Percentiles rank a stretch among this genome's conserved stretches.
These are phyloP conservation scores for Aspergillus candidus DNA, from an alignment of 2,329 filamentous ascomycete species.

Conservation along the genomic window DNA sequence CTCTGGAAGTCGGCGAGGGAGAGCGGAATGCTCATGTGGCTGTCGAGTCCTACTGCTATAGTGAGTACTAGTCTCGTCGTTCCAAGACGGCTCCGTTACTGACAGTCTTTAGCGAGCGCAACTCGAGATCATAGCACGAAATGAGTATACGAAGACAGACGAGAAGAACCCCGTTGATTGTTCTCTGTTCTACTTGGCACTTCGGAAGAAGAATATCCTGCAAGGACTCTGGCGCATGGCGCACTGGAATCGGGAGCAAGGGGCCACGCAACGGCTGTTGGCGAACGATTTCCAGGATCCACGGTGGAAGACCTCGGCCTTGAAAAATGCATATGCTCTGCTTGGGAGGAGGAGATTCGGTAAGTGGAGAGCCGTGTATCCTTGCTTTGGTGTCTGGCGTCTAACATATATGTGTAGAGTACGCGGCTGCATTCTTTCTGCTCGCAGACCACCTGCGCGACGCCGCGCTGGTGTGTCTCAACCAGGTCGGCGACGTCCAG, in stretches of 20 bases:
- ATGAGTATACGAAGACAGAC: conserved; percentile 85
- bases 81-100: conserved; percentile 4
- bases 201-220: conserved; percentile 84
- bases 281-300: conserved; percentile 85
- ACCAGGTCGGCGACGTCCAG: conserved; percentile 81
- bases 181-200: conserved; percentile 81
- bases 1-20: conserved; percentile 80
- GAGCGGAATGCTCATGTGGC: conserved; percentile 92
- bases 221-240: conserved; percentile 94
- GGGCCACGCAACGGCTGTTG: conserved; percentile 69
- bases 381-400: background rate
- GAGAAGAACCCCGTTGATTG: conserved; percentile 87
- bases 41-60: conserved; percentile 68
- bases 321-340: conserved; percentile 95
- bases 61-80: conserved; percentile 46
- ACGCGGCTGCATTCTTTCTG: conserved; percentile 92
- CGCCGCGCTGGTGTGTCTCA: conserved; percentile 78
- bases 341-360: conserved; percentile 85
- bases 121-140: conserved; percentile 85
- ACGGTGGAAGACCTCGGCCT: conserved; percentile 79
- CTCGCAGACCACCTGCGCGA: conserved; percentile 79
- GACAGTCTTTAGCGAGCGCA: conserved; percentile 55
- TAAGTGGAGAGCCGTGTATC: conserved; percentile 34
- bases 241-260: conserved; percentile 79
- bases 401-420: conserved; percentile 52